These are phyloP conservation scores for Aureobasidium lini DNA, from an alignment of 2,329 filamentous ascomycete species.

Conservation along the genomic window DNA sequence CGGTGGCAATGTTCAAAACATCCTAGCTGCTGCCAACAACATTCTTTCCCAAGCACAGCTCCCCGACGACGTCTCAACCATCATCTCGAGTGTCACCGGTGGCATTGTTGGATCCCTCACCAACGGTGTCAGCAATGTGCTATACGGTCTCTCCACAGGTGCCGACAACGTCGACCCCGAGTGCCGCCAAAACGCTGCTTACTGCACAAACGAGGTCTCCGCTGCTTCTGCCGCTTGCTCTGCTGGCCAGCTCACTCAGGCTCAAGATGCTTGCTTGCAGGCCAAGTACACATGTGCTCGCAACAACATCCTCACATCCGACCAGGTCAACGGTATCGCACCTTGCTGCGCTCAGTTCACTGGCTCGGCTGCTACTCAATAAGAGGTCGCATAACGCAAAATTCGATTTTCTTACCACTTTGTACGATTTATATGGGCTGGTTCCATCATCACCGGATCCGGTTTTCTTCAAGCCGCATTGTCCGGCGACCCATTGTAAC, in stretches of 20 bases:
- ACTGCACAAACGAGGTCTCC: constrained; percentile 5
- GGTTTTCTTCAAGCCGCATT: too few species aligned
- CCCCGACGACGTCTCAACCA: not conserved
- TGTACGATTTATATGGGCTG: too few species aligned
- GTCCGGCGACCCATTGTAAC: too few species aligned
- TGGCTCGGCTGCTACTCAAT: not conserved
- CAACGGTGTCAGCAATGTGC: not conserved
- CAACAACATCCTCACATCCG: not conserved
- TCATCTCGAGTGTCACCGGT: constrained; percentile 1
- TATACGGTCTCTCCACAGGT: not conserved
- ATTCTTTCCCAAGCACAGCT: not conserved
- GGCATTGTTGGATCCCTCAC: not conserved
- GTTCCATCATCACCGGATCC: too few species aligned
- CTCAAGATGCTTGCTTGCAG: constrained; percentile 9
- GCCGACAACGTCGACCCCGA: not conserved
- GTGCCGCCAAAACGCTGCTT: not conserved
- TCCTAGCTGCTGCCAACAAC: not conserved
- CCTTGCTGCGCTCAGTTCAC: constrained; percentile 6
- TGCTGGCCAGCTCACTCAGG: not conserved
- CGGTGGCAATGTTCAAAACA: not conserved
- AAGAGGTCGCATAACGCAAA: too few species aligned
- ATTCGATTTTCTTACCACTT: too few species aligned
- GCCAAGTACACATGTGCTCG: constrained; percentile 9
- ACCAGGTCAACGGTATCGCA: not conserved
- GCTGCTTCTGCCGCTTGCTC: constrained; percentile 1